These are phyloP conservation scores for Epithele typhae DNA, from an alignment of 768 basidiomycete species.

Conservation along the genomic window DNA sequence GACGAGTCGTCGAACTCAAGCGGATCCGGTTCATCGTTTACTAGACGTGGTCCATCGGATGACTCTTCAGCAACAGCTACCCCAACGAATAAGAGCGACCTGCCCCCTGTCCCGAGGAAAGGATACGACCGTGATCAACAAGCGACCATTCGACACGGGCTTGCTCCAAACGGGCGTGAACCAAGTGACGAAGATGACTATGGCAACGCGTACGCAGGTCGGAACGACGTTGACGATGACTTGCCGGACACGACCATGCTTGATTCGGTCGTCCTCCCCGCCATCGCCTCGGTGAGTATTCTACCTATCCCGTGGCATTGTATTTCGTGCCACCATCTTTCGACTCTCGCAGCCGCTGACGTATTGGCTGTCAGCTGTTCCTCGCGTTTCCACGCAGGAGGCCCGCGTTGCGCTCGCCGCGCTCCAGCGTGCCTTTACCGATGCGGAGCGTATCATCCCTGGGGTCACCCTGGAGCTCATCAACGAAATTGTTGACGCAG, in stretches of 20 bases:
- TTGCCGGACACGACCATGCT: constrained; percentile 87
- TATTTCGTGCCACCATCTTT: too few species aligned
- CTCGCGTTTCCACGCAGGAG: constrained; percentile 89
- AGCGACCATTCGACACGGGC: constrained; percentile 49
- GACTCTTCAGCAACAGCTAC: constrained; percentile 36
- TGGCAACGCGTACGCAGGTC: constrained; percentile 42
- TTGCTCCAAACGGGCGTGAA: constrained; percentile 34
- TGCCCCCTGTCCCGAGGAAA: constrained; percentile 50
- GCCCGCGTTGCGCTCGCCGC: constrained; percentile 81
- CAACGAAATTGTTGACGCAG: constrained; percentile 90
- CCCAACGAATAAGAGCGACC: constrained; percentile 55
- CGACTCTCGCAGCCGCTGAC: too few species aligned
- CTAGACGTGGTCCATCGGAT: constrained; percentile 20
- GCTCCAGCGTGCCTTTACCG: constrained; percentile 88
- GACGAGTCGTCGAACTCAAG: constrained; percentile 36
- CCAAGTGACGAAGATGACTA: constrained; percentile 57
- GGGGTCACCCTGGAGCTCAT: constrained; percentile 91
- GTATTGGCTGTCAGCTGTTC: constrained; percentile 56
- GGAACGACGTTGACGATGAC: constrained; percentile 37
- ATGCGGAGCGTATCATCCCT: constrained; percentile 93
- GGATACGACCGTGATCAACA: constrained; percentile 41
- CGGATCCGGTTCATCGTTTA: constrained; percentile 28
- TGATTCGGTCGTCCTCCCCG: constrained; percentile 92
- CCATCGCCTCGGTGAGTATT: constrained; percentile 83
- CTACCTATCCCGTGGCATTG: not conserved